Base-by-base conservation (phyloP, 2,329 filamentous ascomycete species). In the Sporothrix brunneoviolacea region DNA sequence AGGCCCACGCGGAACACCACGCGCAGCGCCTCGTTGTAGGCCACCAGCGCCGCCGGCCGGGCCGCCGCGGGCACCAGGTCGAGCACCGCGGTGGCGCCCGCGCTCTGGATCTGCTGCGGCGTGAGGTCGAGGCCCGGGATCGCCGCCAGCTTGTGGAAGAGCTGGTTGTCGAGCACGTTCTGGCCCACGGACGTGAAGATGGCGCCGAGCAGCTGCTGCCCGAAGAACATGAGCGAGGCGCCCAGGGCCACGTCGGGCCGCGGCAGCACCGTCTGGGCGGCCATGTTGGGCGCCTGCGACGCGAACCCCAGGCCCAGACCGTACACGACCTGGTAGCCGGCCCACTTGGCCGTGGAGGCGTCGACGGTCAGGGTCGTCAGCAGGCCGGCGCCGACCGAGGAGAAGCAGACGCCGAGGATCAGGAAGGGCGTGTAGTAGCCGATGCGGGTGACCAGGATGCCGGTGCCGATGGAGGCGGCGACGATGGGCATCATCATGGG, bases 1-100 rank as follows among this genome's bases (percentile, higher is more conserved):
- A 79, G 65, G 2, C 70, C 70, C 3, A 83, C 73, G 53, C 77
- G 75, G 59, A 80, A 84, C 0, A 73, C 72, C 41, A 71, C 62
- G 1, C 69, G 70, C 12, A 85, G 59, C 0, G 79, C 72, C 7
- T 65, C 57, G 57, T 83, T 84, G 64, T 84, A 84, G 0, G 75
- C 77, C 7, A 49, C 13, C 13, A 63, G 24, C 1, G 24, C 54
- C 2, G 33, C 40, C 3, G 30, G 38, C 16, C 38, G 39, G 12
- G 18, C 10, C 10, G 18, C 27, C 2, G 45, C 30, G 5, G 43
- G 40, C 6, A 55, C 22, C 3, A 38, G 32, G 10, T 35, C 35
- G 22, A 52, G 22, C 4, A 55, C 13, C 8, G 35, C 43, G 8
- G 53, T 55, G 27, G 40, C 49, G 28, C 53, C 54, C 10, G 32